These are phyloP conservation scores for Selenicereus undatus DNA, from an alignment of 148 eudicot genomes.

Conservation along the genomic window DNA sequence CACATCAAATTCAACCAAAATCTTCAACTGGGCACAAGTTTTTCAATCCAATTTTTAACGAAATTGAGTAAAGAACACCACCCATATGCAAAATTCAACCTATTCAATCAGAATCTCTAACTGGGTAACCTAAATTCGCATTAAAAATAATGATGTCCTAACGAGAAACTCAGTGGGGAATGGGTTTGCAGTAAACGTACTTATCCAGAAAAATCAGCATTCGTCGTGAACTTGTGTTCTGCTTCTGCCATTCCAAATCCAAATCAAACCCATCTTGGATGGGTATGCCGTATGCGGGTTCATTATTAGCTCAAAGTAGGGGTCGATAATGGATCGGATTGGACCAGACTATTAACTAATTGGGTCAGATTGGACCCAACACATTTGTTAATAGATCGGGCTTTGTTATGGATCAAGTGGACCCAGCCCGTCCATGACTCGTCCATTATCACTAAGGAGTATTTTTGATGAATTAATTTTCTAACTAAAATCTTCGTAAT, in stretches of 20 bases:
- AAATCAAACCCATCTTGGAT: neutral
- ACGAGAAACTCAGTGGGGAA: neutral
- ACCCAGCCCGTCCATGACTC: too few species aligned
- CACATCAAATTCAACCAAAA: too few species aligned
- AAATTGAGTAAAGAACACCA: neutral
- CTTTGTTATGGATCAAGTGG: too few species aligned
- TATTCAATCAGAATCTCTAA: slow-evolving; percentile 14
- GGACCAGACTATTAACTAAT: too few species aligned
- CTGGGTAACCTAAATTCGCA: slow-evolving; percentile 8
- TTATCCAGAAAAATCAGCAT: neutral
- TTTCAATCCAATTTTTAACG: neutral
- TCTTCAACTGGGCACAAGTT: neutral
- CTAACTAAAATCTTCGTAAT: too few species aligned
- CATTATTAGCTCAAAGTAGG: too few species aligned
- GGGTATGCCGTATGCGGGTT: neutral
- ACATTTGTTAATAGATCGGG: too few species aligned
- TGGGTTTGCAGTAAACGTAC: neutral
- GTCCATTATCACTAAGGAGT: too few species aligned
- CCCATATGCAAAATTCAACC: slow-evolving; percentile 13
- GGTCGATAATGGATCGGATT: too few species aligned
- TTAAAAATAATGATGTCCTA: neutral
- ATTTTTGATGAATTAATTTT: too few species aligned
- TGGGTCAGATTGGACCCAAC: too few species aligned
- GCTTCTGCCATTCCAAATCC: too few species aligned
- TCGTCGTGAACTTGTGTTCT: neutral